phyloP scores from a whole-genome alignment of 495 filamentous ascomycete genomes.

The Penicilliopsis zonata region DNA sequence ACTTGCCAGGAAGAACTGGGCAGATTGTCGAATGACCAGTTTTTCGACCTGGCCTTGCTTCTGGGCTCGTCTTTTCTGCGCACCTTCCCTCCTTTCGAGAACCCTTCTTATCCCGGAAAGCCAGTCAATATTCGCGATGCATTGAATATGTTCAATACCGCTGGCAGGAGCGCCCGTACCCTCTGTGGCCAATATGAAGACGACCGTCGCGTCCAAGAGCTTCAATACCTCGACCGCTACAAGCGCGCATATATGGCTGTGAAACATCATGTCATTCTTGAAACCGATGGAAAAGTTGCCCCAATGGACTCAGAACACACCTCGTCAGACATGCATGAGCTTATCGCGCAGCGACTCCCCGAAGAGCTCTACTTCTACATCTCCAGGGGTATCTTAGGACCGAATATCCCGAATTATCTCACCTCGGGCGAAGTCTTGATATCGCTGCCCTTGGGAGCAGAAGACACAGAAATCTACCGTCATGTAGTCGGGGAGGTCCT shows the following conservation, averaged over 20 bases:
- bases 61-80: conserved; percentile 71
- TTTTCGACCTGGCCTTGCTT: conserved; percentile 74
- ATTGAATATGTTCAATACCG: conserved; percentile 55
- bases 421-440: conserved; percentile 65
- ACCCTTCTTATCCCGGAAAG: conserved; percentile 32
- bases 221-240: conserved; percentile 73
- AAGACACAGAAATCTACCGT: conserved; percentile 68
- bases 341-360: conserved; percentile 79
- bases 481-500: conserved; percentile 62
- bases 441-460: conserved; percentile 67
- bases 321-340: conserved; percentile 73
- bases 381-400: conserved; percentile 65
- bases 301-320: conserved; percentile 55
- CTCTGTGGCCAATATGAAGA: conserved; percentile 61
- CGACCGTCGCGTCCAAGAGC: conserved; percentile 53
- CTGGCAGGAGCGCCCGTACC: conserved; percentile 47
- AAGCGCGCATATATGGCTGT: conserved; percentile 71
- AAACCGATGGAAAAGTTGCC: conserved; percentile 59
- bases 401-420: conserved; percentile 70
- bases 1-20: conserved; percentile 56
- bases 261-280: conserved; percentile 76
- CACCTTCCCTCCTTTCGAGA: conserved; percentile 62
- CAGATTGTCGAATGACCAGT: conserved; percentile 56
- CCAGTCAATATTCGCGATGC: conserved; percentile 50
- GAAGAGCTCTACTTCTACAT: conserved; percentile 90